Base-by-base conservation (phyloP, 2,329 filamentous ascomycete species). In the Monilinia fructicola region DNA sequence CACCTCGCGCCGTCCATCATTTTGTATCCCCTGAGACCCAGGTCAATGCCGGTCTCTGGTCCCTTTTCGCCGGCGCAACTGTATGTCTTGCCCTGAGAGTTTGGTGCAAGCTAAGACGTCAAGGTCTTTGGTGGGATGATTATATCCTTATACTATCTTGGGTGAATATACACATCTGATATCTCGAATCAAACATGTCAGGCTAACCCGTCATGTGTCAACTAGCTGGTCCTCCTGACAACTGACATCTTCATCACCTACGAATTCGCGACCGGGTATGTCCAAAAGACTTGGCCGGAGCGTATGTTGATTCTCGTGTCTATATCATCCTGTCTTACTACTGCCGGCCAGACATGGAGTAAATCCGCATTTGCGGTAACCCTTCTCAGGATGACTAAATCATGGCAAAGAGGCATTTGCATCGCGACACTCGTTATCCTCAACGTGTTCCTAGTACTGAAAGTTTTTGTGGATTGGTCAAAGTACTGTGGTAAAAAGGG, bases 291-390 rank as follows among this genome's bases (percentile, higher is more conserved):
- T 23, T 84, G 82, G 82, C 79, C 81, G 67, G 81, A 83, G 68
- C 78, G 78, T 64, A 84, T 84, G 82, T 81, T 82, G 71, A 83
- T 84, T 69, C 75, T 84, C 65, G 83, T 84, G 77, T 82, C 80
- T 70, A 65, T 70, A 26, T 66, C 69, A n/a, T 70, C 69, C 21
- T 67, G 67, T 50, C 65, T 68, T 50, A 74, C 76, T 26, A 73
- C 79, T 52, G 64, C 78, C 28, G 73, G 74, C 6, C 72, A 78
- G 46, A 73, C 75, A 18, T 78, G 75, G 76, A 78, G 76, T 67
- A 80, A 80, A 68, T 79, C 78, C 0, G 78, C 78, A 2, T 79
- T 80, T 54, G 70, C 66, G n/a, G 64, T 71, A 21, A 71, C 69
- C 2, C 68, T 71, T 23, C 65, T 80, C 21, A 72, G 78, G 9